phyloP scores from a whole-genome alignment of 164 flowering plant species.

The Chloranthus sessilifolius region DNA sequence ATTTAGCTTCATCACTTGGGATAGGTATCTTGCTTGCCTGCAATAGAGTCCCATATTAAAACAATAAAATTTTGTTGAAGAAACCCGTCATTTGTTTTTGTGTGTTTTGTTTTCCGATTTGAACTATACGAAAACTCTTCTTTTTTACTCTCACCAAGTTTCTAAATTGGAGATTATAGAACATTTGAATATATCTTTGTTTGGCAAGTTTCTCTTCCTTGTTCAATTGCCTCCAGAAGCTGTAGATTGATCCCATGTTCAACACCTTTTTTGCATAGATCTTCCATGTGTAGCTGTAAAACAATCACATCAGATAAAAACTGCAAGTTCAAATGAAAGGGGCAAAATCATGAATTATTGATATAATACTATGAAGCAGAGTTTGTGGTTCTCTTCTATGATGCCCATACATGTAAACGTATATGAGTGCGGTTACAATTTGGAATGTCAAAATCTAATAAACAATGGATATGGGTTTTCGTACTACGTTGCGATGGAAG shows the following conservation, averaged over 20 bases:
- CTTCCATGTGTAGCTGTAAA: conserved; percentile 94
- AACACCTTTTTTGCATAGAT: conserved; percentile 84
- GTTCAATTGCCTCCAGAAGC: conserved; percentile 76
- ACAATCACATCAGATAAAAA: not conserved
- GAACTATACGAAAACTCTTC: not conserved
- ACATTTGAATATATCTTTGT: conserved; percentile 70
- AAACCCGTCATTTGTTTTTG: not conserved
- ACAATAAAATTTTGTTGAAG: not conserved
- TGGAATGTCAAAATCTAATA: no score
- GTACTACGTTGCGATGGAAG: no score
- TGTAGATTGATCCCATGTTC: conserved; percentile 84
- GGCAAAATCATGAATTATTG: not conserved
- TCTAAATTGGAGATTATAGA: conserved; percentile 73
- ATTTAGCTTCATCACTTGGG: conserved; percentile 22
- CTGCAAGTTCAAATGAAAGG: not conserved
- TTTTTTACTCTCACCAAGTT: conserved; percentile 43
- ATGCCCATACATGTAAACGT: not conserved
- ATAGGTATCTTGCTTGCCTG: conserved; percentile 52
- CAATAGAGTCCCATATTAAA: not conserved
- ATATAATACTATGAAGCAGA: not conserved
- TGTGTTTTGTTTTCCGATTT: not conserved
- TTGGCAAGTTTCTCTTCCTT: conserved; percentile 72
- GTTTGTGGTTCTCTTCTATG: not conserved
- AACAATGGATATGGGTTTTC: no score
- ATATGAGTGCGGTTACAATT: no score